Percentiles rank a stretch among this genome's conserved stretches.
Evolutionary conservation across 2,329 filamentous ascomycete genomes (phyloP).

Genomic region (Fusarium ambrosium): DNA sequence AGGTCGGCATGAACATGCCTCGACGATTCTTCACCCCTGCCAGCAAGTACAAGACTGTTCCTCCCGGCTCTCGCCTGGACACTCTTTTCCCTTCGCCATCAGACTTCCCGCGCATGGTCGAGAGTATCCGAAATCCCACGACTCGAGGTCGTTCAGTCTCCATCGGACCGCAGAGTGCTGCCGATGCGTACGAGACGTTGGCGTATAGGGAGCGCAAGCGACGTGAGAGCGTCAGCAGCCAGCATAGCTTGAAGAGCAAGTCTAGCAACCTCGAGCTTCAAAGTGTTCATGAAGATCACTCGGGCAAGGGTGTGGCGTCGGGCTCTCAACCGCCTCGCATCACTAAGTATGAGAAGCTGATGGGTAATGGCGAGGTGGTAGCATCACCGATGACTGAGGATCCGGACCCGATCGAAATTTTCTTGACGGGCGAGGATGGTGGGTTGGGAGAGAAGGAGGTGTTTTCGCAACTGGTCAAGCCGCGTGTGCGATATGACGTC

Average conservation of each 20-base stretch:
- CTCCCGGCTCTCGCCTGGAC: slow-evolving; percentile 75
- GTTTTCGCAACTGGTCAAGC: slow-evolving; percentile 86
- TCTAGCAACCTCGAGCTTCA: slow-evolving; percentile 59
- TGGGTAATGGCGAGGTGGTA: slow-evolving; percentile 74
- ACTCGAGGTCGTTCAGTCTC: slow-evolving; percentile 83
- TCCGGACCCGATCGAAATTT: slow-evolving; percentile 50
- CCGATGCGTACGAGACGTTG: slow-evolving; percentile 94
- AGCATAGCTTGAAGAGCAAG: slow-evolving; percentile 62
- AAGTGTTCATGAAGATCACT: slow-evolving; percentile 55
- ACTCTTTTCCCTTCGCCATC: slow-evolving; percentile 92
- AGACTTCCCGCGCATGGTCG: slow-evolving; percentile 85
- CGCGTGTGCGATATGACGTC: slow-evolving; percentile 95
- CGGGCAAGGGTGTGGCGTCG: slow-evolving; percentile 57
- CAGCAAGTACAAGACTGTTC: slow-evolving; percentile 90
- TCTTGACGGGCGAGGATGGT: slow-evolving; percentile 56
- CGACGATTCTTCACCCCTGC: slow-evolving; percentile 92
- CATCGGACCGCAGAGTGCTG: slow-evolving; percentile 93
- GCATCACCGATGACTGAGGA: slow-evolving; percentile 50
- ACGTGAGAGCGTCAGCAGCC: slow-evolving; percentile 68
- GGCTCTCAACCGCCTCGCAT: slow-evolving; percentile 64
- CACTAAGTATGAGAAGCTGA: slow-evolving; percentile 78
- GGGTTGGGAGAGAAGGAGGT: slow-evolving; percentile 80
- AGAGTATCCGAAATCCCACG: slow-evolving; percentile 81
- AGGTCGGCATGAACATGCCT: slow-evolving; percentile 82
- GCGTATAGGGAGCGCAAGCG: slow-evolving; percentile 83